These are phyloP conservation scores for Saccharomycopsis sp. DNA, from an alignment of 805 yeast genomes.

Conservation along the genomic window DNA sequence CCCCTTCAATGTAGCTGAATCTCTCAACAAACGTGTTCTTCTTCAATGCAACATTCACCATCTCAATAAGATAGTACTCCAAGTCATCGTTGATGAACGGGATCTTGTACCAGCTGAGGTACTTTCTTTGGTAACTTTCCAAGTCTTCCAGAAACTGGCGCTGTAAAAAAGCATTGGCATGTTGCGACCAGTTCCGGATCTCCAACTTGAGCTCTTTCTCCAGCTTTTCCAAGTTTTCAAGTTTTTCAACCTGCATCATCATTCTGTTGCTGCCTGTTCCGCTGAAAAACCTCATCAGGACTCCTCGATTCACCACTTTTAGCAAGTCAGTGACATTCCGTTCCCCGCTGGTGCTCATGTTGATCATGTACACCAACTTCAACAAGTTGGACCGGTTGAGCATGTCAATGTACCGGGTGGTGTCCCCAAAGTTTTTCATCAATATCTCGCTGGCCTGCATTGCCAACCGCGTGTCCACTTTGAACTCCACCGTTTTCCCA, in stretches of 20 bases:
- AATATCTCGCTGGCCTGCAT: slow-evolving; percentile 16
- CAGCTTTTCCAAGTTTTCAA: neutral
- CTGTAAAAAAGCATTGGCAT: slow-evolving; percentile 15
- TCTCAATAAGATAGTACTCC: slow-evolving; percentile 17
- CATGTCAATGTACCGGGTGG: slow-evolving; percentile 9
- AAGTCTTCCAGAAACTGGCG: slow-evolving; percentile 2
- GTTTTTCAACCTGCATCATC: neutral
- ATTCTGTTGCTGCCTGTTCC: neutral
- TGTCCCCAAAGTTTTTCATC: slow-evolving; percentile 17
- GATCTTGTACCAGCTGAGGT: slow-evolving; percentile 18
- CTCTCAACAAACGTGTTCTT: slow-evolving; percentile 7
- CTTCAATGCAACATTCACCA: slow-evolving; percentile 13
- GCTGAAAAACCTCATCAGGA: slow-evolving; percentile 8
- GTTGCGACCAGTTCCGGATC: slow-evolving; percentile 15
- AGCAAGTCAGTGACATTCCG: slow-evolving; percentile 4
- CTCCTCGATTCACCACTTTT: slow-evolving; percentile 9
- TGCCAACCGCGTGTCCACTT: slow-evolving; percentile 12
- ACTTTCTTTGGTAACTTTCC: slow-evolving; percentile 6
- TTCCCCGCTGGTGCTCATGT: slow-evolving; percentile 10
- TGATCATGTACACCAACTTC: slow-evolving; percentile 13
- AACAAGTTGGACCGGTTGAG: slow-evolving; percentile 15
- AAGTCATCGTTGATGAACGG: slow-evolving; percentile 14
- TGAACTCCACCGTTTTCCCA: neutral
- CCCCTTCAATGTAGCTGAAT: slow-evolving; percentile 17
- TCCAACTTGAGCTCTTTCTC: slow-evolving; percentile 3